Base-by-base conservation (phyloP, 148 eudicot genomes). In the Chenopodium quinoa region DNA sequence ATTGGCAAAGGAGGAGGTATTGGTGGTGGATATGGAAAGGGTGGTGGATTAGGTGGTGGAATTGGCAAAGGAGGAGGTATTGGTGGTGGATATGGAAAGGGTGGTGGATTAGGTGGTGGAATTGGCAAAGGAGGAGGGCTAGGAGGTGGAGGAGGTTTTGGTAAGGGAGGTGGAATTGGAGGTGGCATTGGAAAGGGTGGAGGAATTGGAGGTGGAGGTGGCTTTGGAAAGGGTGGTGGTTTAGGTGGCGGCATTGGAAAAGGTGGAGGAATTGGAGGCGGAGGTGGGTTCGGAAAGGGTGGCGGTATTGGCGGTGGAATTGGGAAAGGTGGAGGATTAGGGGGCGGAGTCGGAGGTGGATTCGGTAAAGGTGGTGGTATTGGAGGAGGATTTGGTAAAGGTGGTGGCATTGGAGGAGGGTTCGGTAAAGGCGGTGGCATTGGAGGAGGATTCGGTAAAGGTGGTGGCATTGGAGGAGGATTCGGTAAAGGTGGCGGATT, bases 11-110 rank as follows among this genome's bases (percentile, higher is more conserved):
- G 87, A 17, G 84, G 82, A 0, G 88, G 88, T 37, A 0, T 60
- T 4, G 88, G 88, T 2, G 83, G 80, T 32, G 88, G 88, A 7
- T 75, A 56, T 14, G 88, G 81, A 0, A 62, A 63, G 27, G 86
- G 84, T 32, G 84, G 82, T 0, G 84, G 81, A 0, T 9, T 76
- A 37, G 88, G 88, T 0, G 81, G 81, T 47, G 88, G 86, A 0
- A 72, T 76, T 25, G 87, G 87, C 0, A n/a, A 20, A 0, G 87
- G 87, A 17, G 84, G 82, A 0, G 88, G 88, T 37, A 0, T 60
- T 4, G 88, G 88, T 2, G 83, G 80, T 32, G 88, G 88, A 7
- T 75, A 56, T 14, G 88, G 81, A 0, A 62, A 63, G 27, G 86
- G 84, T 32, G 84, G 82, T 0, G 84, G 81, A 0, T 9, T 76